Conservation (phyloP, 768 basidiomycete species). For the Lentinula detonsa region DNA sequence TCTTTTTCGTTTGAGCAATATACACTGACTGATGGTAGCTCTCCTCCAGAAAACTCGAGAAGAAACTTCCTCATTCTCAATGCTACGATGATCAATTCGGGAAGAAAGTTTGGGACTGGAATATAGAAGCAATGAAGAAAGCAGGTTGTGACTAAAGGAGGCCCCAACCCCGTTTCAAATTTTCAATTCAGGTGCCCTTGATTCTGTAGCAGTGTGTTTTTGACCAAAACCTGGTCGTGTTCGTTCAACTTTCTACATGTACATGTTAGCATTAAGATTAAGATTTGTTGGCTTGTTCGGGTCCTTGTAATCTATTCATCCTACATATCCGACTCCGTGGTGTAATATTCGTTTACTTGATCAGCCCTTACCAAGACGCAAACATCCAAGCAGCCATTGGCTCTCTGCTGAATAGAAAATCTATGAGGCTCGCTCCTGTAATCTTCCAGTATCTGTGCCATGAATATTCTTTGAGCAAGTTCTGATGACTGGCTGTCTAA, state of each 20-base stretch:
- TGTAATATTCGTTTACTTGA: conserved; percentile 28
- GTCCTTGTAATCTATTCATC: neutral
- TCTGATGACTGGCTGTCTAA: conserved; percentile 35
- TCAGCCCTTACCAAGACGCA: conserved; percentile 22
- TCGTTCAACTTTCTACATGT: too few species aligned
- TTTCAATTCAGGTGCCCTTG: too few species aligned
- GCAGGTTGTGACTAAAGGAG: neutral
- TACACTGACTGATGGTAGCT: neutral
- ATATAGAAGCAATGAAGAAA: neutral
- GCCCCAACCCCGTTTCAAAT: too few species aligned
- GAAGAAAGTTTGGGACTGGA: neutral
- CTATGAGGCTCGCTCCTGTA: conserved; percentile 23
- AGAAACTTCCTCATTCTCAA: neutral
- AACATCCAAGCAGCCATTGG: conserved; percentile 24
- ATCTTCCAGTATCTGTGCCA: conserved; percentile 33
- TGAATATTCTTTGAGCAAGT: conserved; percentile 34
- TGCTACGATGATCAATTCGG: neutral
- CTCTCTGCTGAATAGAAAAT: conserved; percentile 22
- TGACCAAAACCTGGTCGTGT: too few species aligned
- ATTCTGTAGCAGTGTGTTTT: too few species aligned
- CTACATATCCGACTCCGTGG: conserved; percentile 24
- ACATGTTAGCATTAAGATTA: too few species aligned
- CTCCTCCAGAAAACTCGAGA: neutral
- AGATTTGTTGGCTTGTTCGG: too few species aligned
- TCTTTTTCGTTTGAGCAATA: neutral